Evolutionary conservation across 495 filamentous ascomycete species (phyloP).

Genomic region (Xylaria sp.): DNA sequence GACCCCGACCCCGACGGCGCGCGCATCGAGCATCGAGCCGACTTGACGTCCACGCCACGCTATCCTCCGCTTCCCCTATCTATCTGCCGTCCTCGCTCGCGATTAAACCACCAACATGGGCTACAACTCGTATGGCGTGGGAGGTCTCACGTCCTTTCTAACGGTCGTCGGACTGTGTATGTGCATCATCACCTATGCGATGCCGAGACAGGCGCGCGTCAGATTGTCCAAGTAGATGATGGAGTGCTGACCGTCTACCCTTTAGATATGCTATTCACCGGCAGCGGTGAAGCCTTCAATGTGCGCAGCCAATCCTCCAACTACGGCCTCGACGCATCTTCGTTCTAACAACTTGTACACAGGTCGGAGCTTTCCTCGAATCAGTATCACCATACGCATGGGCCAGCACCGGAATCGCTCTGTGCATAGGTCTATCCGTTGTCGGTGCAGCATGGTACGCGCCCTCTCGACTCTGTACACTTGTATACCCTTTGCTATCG

Average conservation of each 20-base stretch:
- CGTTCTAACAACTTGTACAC: constrained; percentile 37
- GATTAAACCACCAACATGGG: constrained; percentile 55
- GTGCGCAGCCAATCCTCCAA: constrained; percentile 58
- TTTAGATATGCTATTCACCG: constrained; percentile 96
- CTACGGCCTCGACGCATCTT: constrained; percentile 22
- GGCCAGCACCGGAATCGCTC: constrained; percentile 87
- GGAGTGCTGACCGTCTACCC: constrained; percentile 8
- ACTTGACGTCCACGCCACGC: constrained; percentile 23
- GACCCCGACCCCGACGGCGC: constrained; percentile 12
- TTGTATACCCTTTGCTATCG: neutral
- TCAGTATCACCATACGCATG: constrained; percentile 92
- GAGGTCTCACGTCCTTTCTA: constrained; percentile 72
- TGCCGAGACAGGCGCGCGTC: constrained; percentile 1
- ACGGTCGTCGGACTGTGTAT: constrained; percentile 89
- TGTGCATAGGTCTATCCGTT: constrained; percentile 94
- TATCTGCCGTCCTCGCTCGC: constrained; percentile 19
- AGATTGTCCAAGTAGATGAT: neutral
- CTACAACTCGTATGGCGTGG: constrained; percentile 67
- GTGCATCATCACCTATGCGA: constrained; percentile 24
- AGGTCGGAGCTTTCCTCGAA: constrained; percentile 96
- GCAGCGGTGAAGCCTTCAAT: constrained; percentile 95
- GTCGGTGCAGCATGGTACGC: constrained; percentile 96
- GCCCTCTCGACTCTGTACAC: neutral
- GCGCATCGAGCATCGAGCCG: constrained; percentile 21
- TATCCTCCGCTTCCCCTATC: constrained; percentile 23